Conservation (phyloP, 768 basidiomycete genomes). For the Cystobasidium onofrii region DNA sequence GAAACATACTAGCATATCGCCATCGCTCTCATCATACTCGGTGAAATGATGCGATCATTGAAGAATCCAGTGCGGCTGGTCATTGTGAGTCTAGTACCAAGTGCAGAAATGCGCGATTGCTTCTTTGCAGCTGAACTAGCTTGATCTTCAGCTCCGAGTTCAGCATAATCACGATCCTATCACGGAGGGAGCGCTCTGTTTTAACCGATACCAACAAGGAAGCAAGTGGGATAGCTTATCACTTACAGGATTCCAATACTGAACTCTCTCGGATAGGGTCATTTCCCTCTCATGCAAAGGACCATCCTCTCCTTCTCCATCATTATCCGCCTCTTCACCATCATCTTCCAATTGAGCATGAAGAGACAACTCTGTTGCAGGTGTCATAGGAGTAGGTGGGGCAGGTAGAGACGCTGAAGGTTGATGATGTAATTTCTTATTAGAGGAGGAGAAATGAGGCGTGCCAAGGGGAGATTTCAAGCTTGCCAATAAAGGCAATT, state of each 20-base stretch:
- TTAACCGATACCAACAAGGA: too few relatives aligned
- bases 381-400: conserved; percentile 36
- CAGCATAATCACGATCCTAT: conserved; percentile 30
- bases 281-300: conserved; percentile 60
- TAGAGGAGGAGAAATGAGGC: neutral
- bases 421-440: neutral
- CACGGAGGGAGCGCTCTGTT: too few relatives aligned
- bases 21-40: conserved; percentile 99
- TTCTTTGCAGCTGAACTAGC: neutral
- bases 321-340: conserved; percentile 51
- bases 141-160: conserved; percentile 7
- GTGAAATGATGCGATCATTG: conserved; percentile 63
- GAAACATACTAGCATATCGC: conserved; percentile 49
- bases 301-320: conserved; percentile 43
- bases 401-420: neutral
- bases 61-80: conserved; percentile 42
- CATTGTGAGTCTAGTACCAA: conserved; percentile 37
- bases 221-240: neutral
- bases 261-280: conserved; percentile 65
- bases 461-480: conserved; percentile 30
- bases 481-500: conserved; percentile 40
- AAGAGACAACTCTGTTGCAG: conserved; percentile 43
- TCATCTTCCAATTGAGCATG: conserved; percentile 5
- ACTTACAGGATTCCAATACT: conserved; percentile 44
- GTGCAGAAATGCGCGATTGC: neutral